These are phyloP conservation scores for Cyclostephanos invisitatus DNA, from an alignment of 108 stramenopile genomes.

Conservation along the genomic window DNA sequence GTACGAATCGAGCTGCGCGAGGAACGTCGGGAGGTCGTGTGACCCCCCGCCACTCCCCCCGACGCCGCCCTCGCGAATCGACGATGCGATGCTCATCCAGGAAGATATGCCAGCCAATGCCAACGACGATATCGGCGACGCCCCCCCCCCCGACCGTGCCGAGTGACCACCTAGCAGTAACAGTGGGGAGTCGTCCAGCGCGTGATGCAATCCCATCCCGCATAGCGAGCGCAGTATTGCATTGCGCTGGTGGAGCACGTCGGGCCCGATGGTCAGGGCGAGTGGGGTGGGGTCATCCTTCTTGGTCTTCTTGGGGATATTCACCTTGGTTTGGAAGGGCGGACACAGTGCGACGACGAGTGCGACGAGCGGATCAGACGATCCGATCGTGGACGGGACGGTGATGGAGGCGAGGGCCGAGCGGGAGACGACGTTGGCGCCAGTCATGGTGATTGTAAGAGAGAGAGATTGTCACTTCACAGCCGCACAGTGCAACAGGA, in stretches of 20 bases:
- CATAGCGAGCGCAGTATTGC: constrained; percentile 73
- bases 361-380: constrained; percentile 59
- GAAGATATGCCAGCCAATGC: constrained; percentile 68
- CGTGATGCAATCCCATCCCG: constrained; percentile 66
- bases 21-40: constrained; percentile 23
- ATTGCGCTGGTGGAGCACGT: constrained; percentile 63
- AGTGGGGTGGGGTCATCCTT: constrained; percentile 44
- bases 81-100: constrained; percentile 79
- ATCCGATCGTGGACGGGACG: constrained; percentile 41
- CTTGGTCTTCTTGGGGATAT: constrained; percentile 50
- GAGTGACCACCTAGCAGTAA: constrained; percentile 70
- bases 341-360: constrained; percentile 53
- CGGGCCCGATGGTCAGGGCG: constrained; percentile 38
- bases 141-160: constrained; percentile 28
- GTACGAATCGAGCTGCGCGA: constrained; percentile 59
- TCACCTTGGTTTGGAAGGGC: constrained; percentile 56
- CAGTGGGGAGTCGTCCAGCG: constrained; percentile 59
- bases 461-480: no score
- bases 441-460: constrained; percentile 16
- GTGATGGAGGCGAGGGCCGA: constrained; percentile 64
- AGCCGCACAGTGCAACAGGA: no score
- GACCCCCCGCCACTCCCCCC: constrained; percentile 8
- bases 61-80: constrained; percentile 34
- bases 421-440: constrained; percentile 27
- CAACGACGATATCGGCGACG: constrained; percentile 57